Base-by-base conservation (phyloP, 257 asterid species). In the Echium plantagineum region DNA sequence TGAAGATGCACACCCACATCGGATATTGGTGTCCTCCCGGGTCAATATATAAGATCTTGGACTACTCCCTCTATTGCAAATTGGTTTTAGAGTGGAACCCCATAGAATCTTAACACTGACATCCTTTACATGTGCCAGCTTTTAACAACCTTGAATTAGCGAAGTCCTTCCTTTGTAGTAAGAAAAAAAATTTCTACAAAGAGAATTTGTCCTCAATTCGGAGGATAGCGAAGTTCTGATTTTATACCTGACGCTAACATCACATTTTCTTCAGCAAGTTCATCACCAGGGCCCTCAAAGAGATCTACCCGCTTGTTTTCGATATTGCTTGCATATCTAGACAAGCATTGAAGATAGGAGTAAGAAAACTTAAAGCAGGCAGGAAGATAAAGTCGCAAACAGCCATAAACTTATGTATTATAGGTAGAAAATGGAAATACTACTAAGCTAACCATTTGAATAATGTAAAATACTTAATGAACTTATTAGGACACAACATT, bases 251-350 rank as follows among this genome's bases (percentile, higher is more conserved):
- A 93, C 74, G 98, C 94, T 64, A 88, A 94, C 79, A 82, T 76
- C 55, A 75, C 90, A 72, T 89, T 93, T 20, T 93, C 98, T 77
- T 93, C 95, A 21, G 79, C 84, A 75, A 74, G 77, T 49, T 94
- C 94, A 82, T 88, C 97, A 58, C 82, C 83, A 21, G 98, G 94
- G 53, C 94, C 97, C 76, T 84, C 95, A 38, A 86, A 86, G 60
- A 86, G 82, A 79, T 86, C 95, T 69, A 77, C 86, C 63, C 90
- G 78, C 70, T 76, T 86, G 83, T 76, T 78, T 48, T 84, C 94
- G 61, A 84, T 86, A 80, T 67, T 83, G 78, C 79, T 82, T 63
- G 94, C 80, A 59, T 84, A 78, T 78, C 94, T 86, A 67, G 55
- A 78, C 56, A 63, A 70, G 60, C 63, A 68, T 60, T 24, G 61